phyloP scores from a whole-genome alignment of 305 asterid genomes.

The Fraxinus platypoda region DNA sequence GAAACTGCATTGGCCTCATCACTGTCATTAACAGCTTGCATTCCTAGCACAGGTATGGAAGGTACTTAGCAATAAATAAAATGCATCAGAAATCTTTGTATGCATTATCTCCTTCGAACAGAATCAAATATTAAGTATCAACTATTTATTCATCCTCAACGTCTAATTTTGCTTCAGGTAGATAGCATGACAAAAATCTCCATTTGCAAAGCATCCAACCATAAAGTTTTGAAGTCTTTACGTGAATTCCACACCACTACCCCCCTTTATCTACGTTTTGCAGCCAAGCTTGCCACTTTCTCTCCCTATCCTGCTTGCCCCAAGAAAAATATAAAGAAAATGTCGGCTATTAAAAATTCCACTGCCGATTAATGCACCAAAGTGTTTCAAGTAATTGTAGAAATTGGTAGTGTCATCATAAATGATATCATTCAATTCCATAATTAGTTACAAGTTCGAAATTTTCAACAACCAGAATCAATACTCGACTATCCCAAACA shows the following conservation, averaged over 20 bases:
- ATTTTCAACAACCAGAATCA: neutral
- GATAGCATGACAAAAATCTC: neutral
- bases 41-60: slow-evolving; percentile 25
- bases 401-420: neutral
- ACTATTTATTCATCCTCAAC: neutral
- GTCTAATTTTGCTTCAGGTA: neutral
- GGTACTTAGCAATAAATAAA: neutral
- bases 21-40: slow-evolving; percentile 25
- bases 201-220: neutral
- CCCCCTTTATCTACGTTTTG: neutral
- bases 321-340: neutral
- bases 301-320: neutral
- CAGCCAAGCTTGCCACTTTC: neutral
- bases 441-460: neutral
- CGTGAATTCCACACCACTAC: neutral
- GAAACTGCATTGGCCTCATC: slow-evolving; percentile 22
- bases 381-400: neutral
- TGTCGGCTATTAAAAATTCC: neutral
- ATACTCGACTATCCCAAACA: neutral
- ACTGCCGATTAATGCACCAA: neutral
- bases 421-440: neutral
- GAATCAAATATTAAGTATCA: neutral
- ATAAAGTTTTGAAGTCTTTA: neutral
- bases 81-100: neutral
- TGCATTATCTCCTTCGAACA: neutral